These are phyloP conservation scores for Fusarium cyanostomum DNA, from an alignment of 2,329 filamentous ascomycete species.

Conservation along the genomic window DNA sequence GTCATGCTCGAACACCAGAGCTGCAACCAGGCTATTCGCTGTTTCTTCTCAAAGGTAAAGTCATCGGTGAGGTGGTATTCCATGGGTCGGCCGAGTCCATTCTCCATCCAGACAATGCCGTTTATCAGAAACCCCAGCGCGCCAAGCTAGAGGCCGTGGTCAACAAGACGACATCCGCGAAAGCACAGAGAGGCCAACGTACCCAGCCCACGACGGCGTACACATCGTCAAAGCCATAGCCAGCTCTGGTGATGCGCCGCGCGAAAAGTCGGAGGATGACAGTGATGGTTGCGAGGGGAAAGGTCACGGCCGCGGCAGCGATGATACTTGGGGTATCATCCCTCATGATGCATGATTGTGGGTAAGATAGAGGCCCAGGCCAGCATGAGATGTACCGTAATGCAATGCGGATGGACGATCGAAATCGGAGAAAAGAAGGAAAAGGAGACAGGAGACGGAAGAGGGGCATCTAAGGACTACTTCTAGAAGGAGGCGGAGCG, in stretches of 20 bases:
- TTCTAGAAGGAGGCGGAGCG: slow-evolving; percentile 1
- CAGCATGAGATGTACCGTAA: slow-evolving; percentile 4
- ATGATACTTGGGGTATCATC: slow-evolving; percentile 38
- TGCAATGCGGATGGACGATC: slow-evolving; percentile 11
- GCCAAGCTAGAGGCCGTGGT: slow-evolving; percentile 16
- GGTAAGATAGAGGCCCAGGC: neutral
- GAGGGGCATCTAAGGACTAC: neutral
- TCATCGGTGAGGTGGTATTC: slow-evolving; percentile 23
- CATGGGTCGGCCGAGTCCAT: slow-evolving; percentile 33
- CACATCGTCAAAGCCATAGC: slow-evolving; percentile 35
- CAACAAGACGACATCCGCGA: neutral
- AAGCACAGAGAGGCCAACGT: neutral
- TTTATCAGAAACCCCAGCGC: slow-evolving; percentile 31
- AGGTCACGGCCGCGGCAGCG: slow-evolving; percentile 31
- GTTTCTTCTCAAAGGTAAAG: slow-evolving; percentile 22
- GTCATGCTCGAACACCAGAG: slow-evolving; percentile 43
- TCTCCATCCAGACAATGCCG: slow-evolving; percentile 27
- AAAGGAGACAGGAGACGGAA: neutral
- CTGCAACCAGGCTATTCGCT: slow-evolving; percentile 31
- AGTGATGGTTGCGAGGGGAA: slow-evolving; percentile 33
- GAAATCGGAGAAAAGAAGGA: slow-evolving; percentile 2
- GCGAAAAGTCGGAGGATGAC: slow-evolving; percentile 30
- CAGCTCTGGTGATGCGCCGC: slow-evolving; percentile 35
- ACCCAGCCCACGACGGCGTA: slow-evolving; percentile 37
- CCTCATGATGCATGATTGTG: slow-evolving; percentile 35